phyloP scores from a whole-genome alignment of 192 early-diverging fungal species.

The Coemansia sp. region DNA sequence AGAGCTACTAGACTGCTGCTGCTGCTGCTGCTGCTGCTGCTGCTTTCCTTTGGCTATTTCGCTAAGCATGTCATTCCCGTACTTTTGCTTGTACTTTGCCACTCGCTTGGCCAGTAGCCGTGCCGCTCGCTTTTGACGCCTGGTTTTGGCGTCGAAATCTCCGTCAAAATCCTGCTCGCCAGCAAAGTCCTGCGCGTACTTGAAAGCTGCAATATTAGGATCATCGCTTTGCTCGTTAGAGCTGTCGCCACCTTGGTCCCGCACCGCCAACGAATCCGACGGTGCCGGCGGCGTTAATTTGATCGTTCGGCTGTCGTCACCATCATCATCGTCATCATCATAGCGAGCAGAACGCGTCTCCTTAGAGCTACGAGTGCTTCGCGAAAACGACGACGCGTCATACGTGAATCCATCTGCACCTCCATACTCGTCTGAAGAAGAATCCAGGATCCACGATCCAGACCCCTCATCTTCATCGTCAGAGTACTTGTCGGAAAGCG shows the following conservation, averaged over 20 bases:
- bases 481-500: slow-evolving; percentile 1
- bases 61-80: slow-evolving; percentile 21
- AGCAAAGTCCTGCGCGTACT: slow-evolving; percentile 13
- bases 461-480: slow-evolving; percentile 10
- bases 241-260: slow-evolving; percentile 4
- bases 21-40: slow-evolving; percentile 8
- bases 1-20: background rate
- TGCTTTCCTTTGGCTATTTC: no score
- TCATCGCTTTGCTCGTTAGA: background rate
- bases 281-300: no score
- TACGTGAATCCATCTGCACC: slow-evolving; percentile 3
- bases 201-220: slow-evolving; percentile 13
- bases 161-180: slow-evolving; percentile 12
- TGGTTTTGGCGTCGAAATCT: slow-evolving; percentile 9
- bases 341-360: no score
- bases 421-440: background rate
- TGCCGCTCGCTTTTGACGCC: slow-evolving; percentile 28
- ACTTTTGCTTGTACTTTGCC: slow-evolving; percentile 38
- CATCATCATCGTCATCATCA: no score
- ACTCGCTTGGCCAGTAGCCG: slow-evolving; percentile 35
- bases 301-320: no score
- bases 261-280: background rate
- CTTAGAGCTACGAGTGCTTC: background rate
- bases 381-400: slow-evolving; percentile 2
- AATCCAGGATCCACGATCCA: background rate